Base-by-base conservation (phyloP, 176 grass and related monocot genomes). In the Raddia guianensis region DNA sequence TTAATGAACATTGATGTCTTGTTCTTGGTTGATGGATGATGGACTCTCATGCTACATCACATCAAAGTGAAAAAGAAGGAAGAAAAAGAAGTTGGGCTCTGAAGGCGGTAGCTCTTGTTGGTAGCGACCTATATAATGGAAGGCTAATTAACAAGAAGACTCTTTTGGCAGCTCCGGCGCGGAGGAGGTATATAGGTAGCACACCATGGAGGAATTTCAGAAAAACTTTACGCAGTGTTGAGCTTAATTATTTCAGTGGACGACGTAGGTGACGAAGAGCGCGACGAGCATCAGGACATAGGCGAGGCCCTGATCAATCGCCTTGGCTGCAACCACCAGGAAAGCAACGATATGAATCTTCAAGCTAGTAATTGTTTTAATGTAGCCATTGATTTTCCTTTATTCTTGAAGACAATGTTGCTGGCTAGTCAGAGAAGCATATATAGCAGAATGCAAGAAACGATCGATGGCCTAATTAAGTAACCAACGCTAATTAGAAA, bases 221-320 rank as follows among this genome's bases (percentile, higher is more conserved):
- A 27, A 27, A 27, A 59, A 8, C 56, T 10, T 20, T 59, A 27
- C 27, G 27, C 27, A 27, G 56, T 35, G 9, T 12, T 27, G 27
- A 27, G 27, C 27, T 27, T 27, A 27, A 27, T 27, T 27, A 27
- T 27, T 27, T 75, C 54, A 77, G 73, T 86, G 82, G 37, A 72
- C 3, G 47, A 79, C 61, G 63, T 90, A 90, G 20, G 88, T 90
- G 46, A 86, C 34, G 40, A 90, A 76, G 51, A 90, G 88, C 3
- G 88, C 88, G 44, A 62, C 79, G 2, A 90, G 83, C 83, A 83
- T 86, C n/a, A 90, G 51, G 57, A 75, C 73, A 54, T 86, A 90
- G 9, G 84, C 88, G 57, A 90, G 42, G n/a, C 79, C 79, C 81
- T 90, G 88, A 77, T 90, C 88, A 53, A 90, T 64, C 58, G 84